Evolutionary conservation across 2,329 filamentous ascomycete species (phyloP).

Genomic region (Metarhizium humberi): DNA sequence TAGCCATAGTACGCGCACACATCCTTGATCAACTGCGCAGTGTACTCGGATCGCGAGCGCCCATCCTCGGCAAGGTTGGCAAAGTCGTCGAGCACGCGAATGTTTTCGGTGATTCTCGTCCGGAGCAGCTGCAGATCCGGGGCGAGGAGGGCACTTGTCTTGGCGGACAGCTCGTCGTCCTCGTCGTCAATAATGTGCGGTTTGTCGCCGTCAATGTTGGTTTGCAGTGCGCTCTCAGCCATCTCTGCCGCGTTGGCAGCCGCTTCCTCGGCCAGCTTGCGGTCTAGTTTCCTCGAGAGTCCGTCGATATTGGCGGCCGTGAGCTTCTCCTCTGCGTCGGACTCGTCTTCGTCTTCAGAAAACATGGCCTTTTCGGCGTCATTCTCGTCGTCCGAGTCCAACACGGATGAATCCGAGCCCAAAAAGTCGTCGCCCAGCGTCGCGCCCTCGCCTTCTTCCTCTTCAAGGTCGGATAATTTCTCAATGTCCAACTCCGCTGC

Average conservation of each 20-base stretch:
- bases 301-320: conserved; percentile 96
- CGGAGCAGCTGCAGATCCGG: conserved; percentile 86
- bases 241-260: conserved; percentile 79
- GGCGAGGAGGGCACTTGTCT: conserved; percentile 58
- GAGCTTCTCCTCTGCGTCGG: conserved; percentile 79
- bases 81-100: conserved; percentile 86
- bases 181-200: conserved; percentile 59
- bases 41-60: conserved; percentile 81
- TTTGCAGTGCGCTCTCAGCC: conserved; percentile 77
- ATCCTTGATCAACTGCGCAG: conserved; percentile 75
- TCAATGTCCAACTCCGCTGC: conserved; percentile 38
- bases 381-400: conserved; percentile 60
- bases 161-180: conserved; percentile 48
- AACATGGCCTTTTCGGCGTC: conserved; percentile 58
- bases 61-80: conserved; percentile 69
- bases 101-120: conserved; percentile 82
- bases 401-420: conserved; percentile 46
- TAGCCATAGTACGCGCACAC: conserved; percentile 97
- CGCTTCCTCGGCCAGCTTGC: conserved; percentile 65
- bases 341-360: conserved; percentile 89
- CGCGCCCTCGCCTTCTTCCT: conserved; percentile 10
- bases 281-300: conserved; percentile 75
- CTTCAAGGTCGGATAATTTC: conserved; percentile 30
- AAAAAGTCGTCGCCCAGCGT: conserved; percentile 51
- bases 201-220: conserved; percentile 77